phyloP scores from a whole-genome alignment of 441 rosid species.

The Pelargonium cotyledonis region DNA sequence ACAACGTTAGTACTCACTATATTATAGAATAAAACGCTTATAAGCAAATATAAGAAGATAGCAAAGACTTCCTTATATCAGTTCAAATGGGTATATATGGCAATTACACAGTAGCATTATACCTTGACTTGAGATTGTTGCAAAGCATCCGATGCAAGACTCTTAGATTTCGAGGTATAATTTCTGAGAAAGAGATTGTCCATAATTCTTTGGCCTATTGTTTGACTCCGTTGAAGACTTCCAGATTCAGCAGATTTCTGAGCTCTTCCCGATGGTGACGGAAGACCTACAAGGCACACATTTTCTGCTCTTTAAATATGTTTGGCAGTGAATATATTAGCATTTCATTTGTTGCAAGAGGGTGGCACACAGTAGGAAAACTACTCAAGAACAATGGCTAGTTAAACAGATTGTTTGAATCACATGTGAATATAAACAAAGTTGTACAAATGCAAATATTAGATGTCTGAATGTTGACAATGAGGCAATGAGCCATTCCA shows the following conservation, averaged over 20 bases:
- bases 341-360: constrained; percentile 3
- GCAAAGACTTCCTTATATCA: no score
- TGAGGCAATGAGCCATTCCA: not conserved
- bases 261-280: constrained; percentile 78
- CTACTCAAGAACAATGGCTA: constrained; percentile 2
- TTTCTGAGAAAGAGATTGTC: constrained; percentile 73
- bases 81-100: not conserved
- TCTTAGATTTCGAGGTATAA: no score
- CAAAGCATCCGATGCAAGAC: no score
- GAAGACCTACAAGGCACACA: constrained; percentile 48
- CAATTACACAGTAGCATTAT: not conserved
- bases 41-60: no score
- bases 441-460: not conserved
- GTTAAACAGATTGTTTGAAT: not conserved
- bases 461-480: constrained; percentile 14
- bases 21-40: no score
- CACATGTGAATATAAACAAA: constrained; percentile 1
- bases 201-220: constrained; percentile 81
- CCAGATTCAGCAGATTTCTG: constrained; percentile 56
- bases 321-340: not conserved
- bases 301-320: constrained; percentile 7
- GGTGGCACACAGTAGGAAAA: not conserved
- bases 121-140: no score
- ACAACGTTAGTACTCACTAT: no score
- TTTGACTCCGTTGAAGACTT: constrained; percentile 64